phyloP scores from a whole-genome alignment of 306 rosid genomes.

The Macrotyloma uniflorum region DNA sequence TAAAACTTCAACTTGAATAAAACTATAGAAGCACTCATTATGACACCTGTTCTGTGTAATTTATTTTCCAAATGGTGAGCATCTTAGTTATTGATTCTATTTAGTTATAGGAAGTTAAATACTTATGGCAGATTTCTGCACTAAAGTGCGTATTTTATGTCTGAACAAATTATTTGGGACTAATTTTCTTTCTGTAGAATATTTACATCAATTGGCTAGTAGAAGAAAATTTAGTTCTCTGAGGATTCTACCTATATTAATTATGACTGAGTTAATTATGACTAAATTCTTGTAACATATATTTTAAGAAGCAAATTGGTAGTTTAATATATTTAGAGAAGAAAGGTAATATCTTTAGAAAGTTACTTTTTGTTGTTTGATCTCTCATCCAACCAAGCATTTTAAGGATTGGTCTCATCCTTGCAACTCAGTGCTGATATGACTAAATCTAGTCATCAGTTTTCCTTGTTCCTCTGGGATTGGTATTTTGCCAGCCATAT shows the following conservation, averaged over 20 bases:
- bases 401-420: constrained; percentile 28
- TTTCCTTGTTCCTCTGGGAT: constrained; percentile 15
- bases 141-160: not conserved
- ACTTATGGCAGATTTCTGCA: not conserved
- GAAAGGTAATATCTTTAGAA: not conserved
- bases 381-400: constrained; percentile 12
- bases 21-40: too few species aligned
- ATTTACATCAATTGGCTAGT: not conserved
- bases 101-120: not conserved
- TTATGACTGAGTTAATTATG: not conserved
- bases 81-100: not conserved
- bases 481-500: constrained; percentile 10
- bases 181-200: not conserved
- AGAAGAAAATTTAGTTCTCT: not conserved
- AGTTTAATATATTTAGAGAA: constrained; percentile 7
- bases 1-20: too few species aligned
- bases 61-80: not conserved
- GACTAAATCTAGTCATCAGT: too few species aligned
- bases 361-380: not conserved
- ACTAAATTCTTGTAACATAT: constrained; percentile 9
- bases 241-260: not conserved
- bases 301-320: not conserved
- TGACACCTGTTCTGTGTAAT: not conserved
- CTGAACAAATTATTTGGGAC: not conserved
- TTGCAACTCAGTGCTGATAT: too few species aligned